Base-by-base conservation (phyloP, 2,329 filamentous ascomycete genomes). In the Sporothrix variecibatus region DNA sequence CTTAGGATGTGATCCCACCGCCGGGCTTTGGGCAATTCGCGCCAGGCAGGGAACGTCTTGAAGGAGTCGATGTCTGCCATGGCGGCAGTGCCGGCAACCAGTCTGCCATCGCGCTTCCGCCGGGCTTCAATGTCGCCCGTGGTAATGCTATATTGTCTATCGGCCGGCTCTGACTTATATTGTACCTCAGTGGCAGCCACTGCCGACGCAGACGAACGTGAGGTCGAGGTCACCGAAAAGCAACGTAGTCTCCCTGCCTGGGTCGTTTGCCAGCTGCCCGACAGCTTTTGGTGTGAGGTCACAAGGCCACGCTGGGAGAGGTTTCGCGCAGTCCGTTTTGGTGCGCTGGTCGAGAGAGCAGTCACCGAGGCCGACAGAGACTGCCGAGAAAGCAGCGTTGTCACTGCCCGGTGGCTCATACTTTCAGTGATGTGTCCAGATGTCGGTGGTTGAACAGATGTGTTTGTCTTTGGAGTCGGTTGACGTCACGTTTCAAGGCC, bases 11-110 rank as follows among this genome's bases (percentile, higher is more conserved):
- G 88, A 80, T 97, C 93, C 92, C 93, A 98, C 81, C 90, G 86
- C 82, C 92, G 94, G 2, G 95, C 93, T 80, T 91, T 91, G 3
- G 93, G 92, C 80, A 95, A 95, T 26, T 87, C 12, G n/a, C 83
- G 28, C 77, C 67, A 58, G 77, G 75, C 83, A 6, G 78, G 28
- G 72, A 89, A 87, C 71, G 90, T 90, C 83, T 96, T 96, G 83
- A 97, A 98, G 85, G 93, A 90, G 78, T 95, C 92, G 81, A 93
- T 93, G 82, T 92, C 91, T 2, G 92, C 91, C 70, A 88, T 87
- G 11, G 94, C 93, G 43, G 95, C 95, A 65, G 94, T 88, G 51
- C 92, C 92, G 23, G 91, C 93, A 76, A 93, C 86, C 53, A 96
- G 85, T 79, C 89, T 90, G 2, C 92, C 92, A n/a, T 89, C 88